Conservation (phyloP, 2,329 filamentous ascomycete genomes). For the Cladosporium sp. region DNA sequence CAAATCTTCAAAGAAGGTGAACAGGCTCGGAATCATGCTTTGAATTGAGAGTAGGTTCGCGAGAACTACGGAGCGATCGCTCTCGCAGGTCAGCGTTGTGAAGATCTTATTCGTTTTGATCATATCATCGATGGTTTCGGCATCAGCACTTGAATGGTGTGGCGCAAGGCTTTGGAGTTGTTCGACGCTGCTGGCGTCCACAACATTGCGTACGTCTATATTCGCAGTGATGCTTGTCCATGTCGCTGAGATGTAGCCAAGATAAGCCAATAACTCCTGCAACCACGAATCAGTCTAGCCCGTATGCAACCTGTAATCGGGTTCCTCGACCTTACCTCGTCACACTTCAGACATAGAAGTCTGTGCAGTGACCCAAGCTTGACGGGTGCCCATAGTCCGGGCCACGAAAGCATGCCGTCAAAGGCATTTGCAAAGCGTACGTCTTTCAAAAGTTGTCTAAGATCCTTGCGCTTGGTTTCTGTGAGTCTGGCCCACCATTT, state of each 20-base stretch:
- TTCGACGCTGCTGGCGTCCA: constrained; percentile 11
- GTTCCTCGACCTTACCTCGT: constrained; percentile 14
- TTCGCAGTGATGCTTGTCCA: constrained; percentile 11
- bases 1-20: constrained; percentile 23
- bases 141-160: constrained; percentile 4
- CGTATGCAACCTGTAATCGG: too few species aligned
- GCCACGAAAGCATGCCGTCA: constrained; percentile 15
- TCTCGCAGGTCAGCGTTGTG: neutral
- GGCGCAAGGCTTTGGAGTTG: constrained; percentile 10
- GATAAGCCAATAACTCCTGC: constrained; percentile 15
- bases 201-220: constrained; percentile 1
- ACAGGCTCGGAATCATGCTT: constrained; percentile 19
- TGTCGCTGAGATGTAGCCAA: constrained; percentile 6
- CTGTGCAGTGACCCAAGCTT: constrained; percentile 19
- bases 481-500: constrained; percentile 21
- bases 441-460: constrained; percentile 19
- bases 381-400: constrained; percentile 19
- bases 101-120: constrained; percentile 8
- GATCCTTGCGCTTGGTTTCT: constrained; percentile 19
- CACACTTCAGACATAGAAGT: constrained; percentile 19
- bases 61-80: constrained; percentile 2
- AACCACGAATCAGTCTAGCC: too few species aligned
- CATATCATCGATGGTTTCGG: neutral
- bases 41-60: constrained; percentile 2
- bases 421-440: constrained; percentile 13